Percentiles rank a stretch among this genome's conserved stretches.
Evolutionary conservation across 768 basidiomycete genomes (phyloP).

Genomic region (Auricularia cornea): DNA sequence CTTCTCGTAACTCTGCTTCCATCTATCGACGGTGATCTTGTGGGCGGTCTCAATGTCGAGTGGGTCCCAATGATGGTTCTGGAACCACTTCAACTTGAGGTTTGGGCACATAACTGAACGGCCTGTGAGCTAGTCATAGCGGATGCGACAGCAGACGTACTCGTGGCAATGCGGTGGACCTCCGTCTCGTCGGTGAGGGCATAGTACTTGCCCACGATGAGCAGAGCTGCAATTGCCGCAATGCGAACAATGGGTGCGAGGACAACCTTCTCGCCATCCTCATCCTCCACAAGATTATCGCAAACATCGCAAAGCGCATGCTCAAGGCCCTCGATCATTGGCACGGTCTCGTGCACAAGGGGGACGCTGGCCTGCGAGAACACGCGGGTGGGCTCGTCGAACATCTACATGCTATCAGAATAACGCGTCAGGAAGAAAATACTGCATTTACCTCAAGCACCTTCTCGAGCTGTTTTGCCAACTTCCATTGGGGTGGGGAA

Average conservation of each 20-base stretch:
- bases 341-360: constrained; percentile 10
- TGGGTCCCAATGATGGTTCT: constrained; percentile 7
- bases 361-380: constrained; percentile 12
- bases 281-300: background rate
- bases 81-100: constrained; percentile 16
- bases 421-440: no score
- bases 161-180: constrained; percentile 16
- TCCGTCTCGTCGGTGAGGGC: constrained; percentile 17
- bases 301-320: constrained; percentile 1
- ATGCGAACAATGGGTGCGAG: constrained; percentile 9
- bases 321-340: constrained; percentile 12
- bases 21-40: background rate
- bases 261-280: no score
- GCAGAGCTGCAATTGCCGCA: constrained; percentile 11
- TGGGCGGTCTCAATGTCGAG: constrained; percentile 7
- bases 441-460: no score
- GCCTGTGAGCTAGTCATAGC: background rate
- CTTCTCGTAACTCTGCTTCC: no score
- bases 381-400: no score
- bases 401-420: no score
- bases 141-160: constrained; percentile 6
- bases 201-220: constrained; percentile 16
- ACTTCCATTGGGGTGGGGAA: no score
- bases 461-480: no score
- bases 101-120: constrained; percentile 20